These are phyloP conservation scores for Annona squamosa DNA, from an alignment of 164 flowering plant species.

Conservation along the genomic window DNA sequence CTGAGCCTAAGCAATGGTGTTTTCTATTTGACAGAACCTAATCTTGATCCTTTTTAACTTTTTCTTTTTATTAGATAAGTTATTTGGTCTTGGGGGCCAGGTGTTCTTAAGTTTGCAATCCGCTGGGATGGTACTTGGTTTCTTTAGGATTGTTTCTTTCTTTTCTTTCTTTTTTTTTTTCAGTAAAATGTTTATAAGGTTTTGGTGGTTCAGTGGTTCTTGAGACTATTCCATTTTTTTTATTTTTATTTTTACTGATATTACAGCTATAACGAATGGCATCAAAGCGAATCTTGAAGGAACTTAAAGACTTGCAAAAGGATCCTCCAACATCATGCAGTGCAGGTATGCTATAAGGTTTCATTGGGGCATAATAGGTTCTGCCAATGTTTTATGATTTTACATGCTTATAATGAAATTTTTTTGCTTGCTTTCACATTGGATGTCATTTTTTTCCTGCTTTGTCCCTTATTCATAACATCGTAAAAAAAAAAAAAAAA, in stretches of 20 bases:
- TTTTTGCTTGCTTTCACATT: neutral
- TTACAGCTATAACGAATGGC: slow-evolving; percentile 25
- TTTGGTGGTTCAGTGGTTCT: slow-evolving; percentile 1
- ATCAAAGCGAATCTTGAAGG: slow-evolving; percentile 44
- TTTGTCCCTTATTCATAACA: neutral
- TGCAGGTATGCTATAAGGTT: slow-evolving; percentile 23
- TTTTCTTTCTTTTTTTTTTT: no score
- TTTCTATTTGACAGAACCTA: neutral
- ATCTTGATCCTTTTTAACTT: neutral
- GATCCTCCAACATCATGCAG: slow-evolving; percentile 51
- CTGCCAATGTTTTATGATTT: neutral
- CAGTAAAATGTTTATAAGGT: neutral
- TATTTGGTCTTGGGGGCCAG: neutral
- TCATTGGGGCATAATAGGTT: neutral
- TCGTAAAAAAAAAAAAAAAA: neutral
- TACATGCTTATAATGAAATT: neutral
- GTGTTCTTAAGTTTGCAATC: neutral
- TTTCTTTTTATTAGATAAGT: no score
- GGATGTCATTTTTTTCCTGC: neutral
- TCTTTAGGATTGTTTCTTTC: neutral
- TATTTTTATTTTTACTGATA: neutral
- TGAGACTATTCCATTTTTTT: neutral
- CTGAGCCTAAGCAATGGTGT: neutral
- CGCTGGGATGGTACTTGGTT: neutral
- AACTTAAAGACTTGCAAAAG: slow-evolving; percentile 49